phyloP scores from a whole-genome alignment of 371 early-diverging fungal species.

The Syncephalis fuscata region DNA sequence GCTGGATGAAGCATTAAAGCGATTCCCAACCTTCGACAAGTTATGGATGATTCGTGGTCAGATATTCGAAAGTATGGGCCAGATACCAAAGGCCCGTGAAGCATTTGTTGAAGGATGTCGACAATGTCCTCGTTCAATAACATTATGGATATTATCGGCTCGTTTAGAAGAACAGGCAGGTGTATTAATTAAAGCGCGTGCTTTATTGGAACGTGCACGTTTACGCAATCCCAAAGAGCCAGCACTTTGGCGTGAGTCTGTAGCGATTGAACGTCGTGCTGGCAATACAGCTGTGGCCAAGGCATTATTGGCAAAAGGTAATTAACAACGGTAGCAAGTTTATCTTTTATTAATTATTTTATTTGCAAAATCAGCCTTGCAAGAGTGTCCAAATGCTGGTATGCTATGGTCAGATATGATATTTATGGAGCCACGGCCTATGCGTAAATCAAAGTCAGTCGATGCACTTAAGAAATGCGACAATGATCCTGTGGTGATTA shows the following conservation, averaged over 20 bases:
- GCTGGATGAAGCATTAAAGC: conserved; percentile 42
- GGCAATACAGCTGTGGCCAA: conserved; percentile 57
- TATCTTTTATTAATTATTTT: background rate
- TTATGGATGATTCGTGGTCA: conserved; percentile 91
- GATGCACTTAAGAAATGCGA: conserved; percentile 89
- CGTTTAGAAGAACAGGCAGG: conserved; percentile 61
- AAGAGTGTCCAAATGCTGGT: conserved; percentile 82
- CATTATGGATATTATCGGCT: conserved; percentile 69
- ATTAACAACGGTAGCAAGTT: background rate
- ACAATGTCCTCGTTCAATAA: conserved; percentile 52
- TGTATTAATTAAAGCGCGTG: conserved; percentile 61
- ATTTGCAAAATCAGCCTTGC: conserved; percentile 51
- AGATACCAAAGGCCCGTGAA: conserved; percentile 53
- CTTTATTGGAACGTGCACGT: conserved; percentile 74
- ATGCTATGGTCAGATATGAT: conserved; percentile 80
- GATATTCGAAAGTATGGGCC: conserved; percentile 31
- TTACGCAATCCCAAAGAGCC: conserved; percentile 64
- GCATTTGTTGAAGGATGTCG: conserved; percentile 63
- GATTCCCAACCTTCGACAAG: conserved; percentile 68
- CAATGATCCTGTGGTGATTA: conserved; percentile 60
- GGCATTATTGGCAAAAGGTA: conserved; percentile 53
- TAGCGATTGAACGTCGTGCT: conserved; percentile 61
- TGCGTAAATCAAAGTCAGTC: conserved; percentile 68
- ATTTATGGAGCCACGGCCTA: conserved; percentile 71
- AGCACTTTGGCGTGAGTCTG: conserved; percentile 77